Evolutionary conservation across 2,329 filamentous ascomycete genomes (phyloP).

Genomic region (Aspergillus fructus): DNA sequence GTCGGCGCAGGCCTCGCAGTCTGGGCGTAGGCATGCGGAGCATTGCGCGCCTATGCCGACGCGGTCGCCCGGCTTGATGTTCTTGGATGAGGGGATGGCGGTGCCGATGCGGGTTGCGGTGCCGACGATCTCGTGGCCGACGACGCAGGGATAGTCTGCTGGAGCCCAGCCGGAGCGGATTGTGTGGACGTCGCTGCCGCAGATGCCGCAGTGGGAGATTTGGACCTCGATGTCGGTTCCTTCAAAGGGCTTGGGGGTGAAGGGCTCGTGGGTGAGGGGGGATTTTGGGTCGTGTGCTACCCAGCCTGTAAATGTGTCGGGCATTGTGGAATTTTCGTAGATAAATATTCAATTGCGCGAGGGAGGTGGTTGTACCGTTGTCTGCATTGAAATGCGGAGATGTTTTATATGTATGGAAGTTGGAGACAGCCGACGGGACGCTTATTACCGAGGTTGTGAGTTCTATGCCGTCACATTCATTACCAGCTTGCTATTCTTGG

Average conservation of each 20-base stretch:
- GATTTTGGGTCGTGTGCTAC: conserved; percentile 36
- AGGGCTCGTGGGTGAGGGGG: conserved; percentile 34
- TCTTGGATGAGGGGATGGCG: conserved; percentile 29
- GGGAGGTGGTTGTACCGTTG: background rate
- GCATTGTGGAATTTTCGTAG: background rate
- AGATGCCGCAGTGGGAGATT: conserved; percentile 66
- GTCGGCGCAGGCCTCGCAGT: conserved; percentile 43
- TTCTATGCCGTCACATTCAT: conserved; percentile 2
- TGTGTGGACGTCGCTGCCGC: conserved; percentile 62
- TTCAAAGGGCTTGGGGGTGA: conserved; percentile 46
- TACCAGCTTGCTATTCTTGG: background rate
- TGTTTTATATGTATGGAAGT: background rate
- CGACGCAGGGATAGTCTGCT: conserved; percentile 49
- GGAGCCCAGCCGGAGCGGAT: conserved; percentile 52
- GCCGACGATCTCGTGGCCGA: conserved; percentile 67
- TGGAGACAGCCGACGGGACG: background rate
- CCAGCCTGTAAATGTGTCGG: conserved; percentile 42
- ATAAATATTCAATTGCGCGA: background rate
- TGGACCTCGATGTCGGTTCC: conserved; percentile 67
- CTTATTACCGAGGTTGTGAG: conserved; percentile 9
- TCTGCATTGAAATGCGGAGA: background rate
- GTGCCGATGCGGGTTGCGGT: conserved; percentile 56
- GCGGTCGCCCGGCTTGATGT: conserved; percentile 61
- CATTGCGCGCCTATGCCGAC: conserved; percentile 64
- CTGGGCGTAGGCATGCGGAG: conserved; percentile 50